Conservation (phyloP, 306 rosid genomes). For the Coriaria nepalensis region DNA sequence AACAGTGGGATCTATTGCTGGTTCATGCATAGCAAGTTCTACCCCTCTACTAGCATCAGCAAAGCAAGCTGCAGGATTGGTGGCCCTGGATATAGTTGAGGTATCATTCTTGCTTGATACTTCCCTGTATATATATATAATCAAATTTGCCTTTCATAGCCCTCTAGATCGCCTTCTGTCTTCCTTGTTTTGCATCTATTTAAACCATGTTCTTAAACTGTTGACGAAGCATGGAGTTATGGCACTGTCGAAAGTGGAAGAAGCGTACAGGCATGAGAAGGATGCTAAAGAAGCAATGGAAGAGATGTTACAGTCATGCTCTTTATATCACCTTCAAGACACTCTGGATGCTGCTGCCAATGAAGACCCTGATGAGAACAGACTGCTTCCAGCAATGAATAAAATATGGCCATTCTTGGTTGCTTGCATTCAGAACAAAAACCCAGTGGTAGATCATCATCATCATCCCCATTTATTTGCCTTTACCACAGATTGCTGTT, state of each 20-base stretch:
- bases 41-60: slow-evolving; percentile 65
- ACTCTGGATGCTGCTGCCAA: slow-evolving; percentile 35
- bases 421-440: slow-evolving; percentile 57
- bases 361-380: slow-evolving; percentile 64
- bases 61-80: slow-evolving; percentile 57
- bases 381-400: slow-evolving; percentile 95
- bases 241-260: slow-evolving; percentile 66
- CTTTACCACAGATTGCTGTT: background rate
- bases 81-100: slow-evolving; percentile 75
- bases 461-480: slow-evolving; percentile 10
- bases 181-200: background rate
- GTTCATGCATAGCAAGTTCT: slow-evolving; percentile 70
- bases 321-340: slow-evolving; percentile 55
- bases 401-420: slow-evolving; percentile 87
- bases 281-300: slow-evolving; percentile 53
- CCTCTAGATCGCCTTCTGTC: slow-evolving; percentile 1
- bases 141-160: background rate
- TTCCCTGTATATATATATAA: background rate
- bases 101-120: slow-evolving; percentile 27
- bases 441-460: slow-evolving; percentile 51
- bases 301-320: slow-evolving; percentile 38
- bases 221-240: slow-evolving; percentile 33
- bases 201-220: background rate
- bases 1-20: slow-evolving; percentile 66
- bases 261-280: slow-evolving; percentile 60